These are phyloP conservation scores for Harringtonia aguacate DNA, from an alignment of 2,329 filamentous ascomycete species.

Conservation along the genomic window DNA sequence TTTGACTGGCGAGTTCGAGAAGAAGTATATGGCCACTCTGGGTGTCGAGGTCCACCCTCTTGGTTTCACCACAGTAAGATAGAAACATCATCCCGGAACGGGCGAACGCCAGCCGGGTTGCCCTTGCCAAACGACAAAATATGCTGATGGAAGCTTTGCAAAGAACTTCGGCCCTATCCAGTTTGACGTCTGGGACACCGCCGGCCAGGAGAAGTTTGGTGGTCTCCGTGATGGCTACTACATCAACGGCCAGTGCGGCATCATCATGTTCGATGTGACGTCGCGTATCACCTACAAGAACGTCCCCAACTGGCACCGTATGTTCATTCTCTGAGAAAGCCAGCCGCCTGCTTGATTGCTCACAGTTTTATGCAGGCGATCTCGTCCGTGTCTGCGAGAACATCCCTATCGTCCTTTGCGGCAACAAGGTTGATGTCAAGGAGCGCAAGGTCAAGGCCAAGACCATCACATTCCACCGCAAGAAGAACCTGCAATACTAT, in stretches of 20 bases:
- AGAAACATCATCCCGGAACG: slow-evolving; percentile 11
- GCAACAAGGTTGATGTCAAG: slow-evolving; percentile 99
- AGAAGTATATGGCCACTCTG: slow-evolving; percentile 99
- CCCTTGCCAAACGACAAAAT: background rate
- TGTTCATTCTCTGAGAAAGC: slow-evolving; percentile 30
- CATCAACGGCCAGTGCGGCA: slow-evolving; percentile 99
- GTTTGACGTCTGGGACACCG: slow-evolving; percentile 99
- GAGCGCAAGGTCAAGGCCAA: slow-evolving; percentile 99
- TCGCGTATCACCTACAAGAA: slow-evolving; percentile 99
- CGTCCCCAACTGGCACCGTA: slow-evolving; percentile 99
- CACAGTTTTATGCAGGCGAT: slow-evolving; percentile 52
- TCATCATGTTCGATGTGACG: slow-evolving; percentile 99
- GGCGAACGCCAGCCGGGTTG: no score
- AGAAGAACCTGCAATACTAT: slow-evolving; percentile 99
- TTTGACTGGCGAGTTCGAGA: slow-evolving; percentile 99
- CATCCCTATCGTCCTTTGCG: slow-evolving; percentile 94
- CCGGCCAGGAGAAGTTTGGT: slow-evolving; percentile 98
- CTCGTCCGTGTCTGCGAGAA: slow-evolving; percentile 98
- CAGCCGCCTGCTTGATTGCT: background rate
- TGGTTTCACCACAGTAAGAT: slow-evolving; percentile 89
- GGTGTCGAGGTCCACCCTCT: slow-evolving; percentile 99
- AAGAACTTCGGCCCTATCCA: slow-evolving; percentile 92
- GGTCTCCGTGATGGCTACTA: slow-evolving; percentile 99
- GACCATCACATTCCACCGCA: slow-evolving; percentile 99
- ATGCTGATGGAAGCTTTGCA: slow-evolving; percentile 18